Conservation (phyloP, 1,284 basidiomycete species). For the Lentinus polychrous region DNA sequence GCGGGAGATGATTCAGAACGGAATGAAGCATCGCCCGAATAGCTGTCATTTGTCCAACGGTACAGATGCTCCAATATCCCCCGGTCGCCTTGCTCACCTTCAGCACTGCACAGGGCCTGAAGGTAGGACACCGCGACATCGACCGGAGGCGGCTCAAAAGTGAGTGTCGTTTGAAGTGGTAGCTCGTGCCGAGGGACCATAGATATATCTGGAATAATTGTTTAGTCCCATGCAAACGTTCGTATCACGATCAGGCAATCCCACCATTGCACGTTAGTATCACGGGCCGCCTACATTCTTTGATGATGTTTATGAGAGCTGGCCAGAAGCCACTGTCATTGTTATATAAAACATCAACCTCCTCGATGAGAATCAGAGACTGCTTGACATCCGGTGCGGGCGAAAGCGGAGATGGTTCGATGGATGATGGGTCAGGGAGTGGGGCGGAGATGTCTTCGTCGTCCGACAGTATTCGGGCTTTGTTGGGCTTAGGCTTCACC, state of each 20-base stretch:
- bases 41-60: no score
- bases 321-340: conserved; percentile 93
- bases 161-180: conserved; percentile 70
- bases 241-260: conserved; percentile 21
- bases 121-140: conserved; percentile 68
- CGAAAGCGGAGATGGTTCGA: neutral
- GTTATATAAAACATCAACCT: conserved; percentile 90
- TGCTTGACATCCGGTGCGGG: conserved; percentile 44
- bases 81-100: conserved; percentile 33
- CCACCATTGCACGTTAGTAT: conserved; percentile 90
- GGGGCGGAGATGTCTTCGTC: conserved; percentile 1
- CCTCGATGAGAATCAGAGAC: conserved; percentile 92
- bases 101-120: conserved; percentile 52
- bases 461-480: conserved; percentile 7
- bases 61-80: no score
- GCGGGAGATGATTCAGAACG: no score
- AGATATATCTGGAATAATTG: conserved; percentile 48
- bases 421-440: neutral
- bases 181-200: conserved; percentile 67
- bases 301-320: conserved; percentile 73
- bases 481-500: conserved; percentile 7
- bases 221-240: conserved; percentile 11
- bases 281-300: conserved; percentile 77
- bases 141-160: conserved; percentile 56
- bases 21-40: no score